Conservation (phyloP, 352 stramenopile species). For the Vaucheria bursata region DNA sequence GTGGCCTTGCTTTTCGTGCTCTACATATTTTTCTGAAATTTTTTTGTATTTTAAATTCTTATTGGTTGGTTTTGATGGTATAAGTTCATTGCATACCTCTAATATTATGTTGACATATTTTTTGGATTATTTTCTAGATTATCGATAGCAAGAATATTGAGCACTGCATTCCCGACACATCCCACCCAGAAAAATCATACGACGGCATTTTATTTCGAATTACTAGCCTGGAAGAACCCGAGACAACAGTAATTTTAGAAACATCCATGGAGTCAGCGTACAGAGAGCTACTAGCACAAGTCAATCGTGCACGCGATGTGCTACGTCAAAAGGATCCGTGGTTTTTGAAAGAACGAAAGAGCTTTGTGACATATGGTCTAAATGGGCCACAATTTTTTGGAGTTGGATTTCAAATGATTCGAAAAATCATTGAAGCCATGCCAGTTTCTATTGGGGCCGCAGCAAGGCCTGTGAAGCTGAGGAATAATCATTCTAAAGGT, state of each 20-base stretch:
- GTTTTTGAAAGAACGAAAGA: constrained; percentile 10
- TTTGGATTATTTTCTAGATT: too few relatives aligned
- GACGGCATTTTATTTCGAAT: constrained; percentile 28
- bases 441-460: constrained; percentile 11
- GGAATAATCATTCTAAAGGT: too few relatives aligned
- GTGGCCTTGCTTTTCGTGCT: too few relatives aligned
- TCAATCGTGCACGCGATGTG: neutral
- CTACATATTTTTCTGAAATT: too few relatives aligned
- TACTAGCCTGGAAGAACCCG: constrained; percentile 23
- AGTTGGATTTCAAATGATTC: constrained; percentile 17
- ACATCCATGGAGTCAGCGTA: constrained; percentile 23
- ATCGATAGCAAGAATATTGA: too few relatives aligned
- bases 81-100: too few relatives aligned
- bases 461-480: constrained; percentile 10
- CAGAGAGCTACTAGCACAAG: neutral
- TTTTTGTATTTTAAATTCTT: too few relatives aligned
- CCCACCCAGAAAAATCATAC: too few relatives aligned
- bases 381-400: constrained; percentile 42
- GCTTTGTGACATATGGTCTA: constrained; percentile 11
- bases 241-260: constrained; percentile 2
- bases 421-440: constrained; percentile 17
- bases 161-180: too few relatives aligned
- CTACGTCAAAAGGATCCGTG: constrained; percentile 5
- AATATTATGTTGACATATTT: too few relatives aligned
- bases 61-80: too few relatives aligned